Evolutionary conservation across 768 basidiomycete species (phyloP).

Genomic region (Candolleomyces aberdarensis): DNA sequence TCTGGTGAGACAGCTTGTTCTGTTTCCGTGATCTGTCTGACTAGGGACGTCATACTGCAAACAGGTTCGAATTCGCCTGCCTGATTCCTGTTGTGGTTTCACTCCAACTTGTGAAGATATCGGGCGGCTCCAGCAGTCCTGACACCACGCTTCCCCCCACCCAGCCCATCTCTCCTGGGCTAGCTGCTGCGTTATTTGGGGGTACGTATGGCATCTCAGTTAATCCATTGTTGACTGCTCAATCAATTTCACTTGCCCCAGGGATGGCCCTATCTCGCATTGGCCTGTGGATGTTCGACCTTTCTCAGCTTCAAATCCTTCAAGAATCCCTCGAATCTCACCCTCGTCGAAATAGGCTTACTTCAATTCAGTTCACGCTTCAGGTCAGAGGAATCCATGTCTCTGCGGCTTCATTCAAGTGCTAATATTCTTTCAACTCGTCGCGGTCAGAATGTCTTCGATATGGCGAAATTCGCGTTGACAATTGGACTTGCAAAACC

Average conservation of each 20-base stretch:
- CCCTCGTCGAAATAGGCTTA: slow-evolving; percentile 42
- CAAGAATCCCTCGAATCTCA: slow-evolving; percentile 42
- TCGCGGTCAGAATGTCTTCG: slow-evolving; percentile 2
- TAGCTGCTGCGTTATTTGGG: slow-evolving; percentile 40
- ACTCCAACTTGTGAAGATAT: slow-evolving; percentile 27
- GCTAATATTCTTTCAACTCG: background rate
- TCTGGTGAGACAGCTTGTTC: slow-evolving; percentile 31
- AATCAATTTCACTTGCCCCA: background rate
- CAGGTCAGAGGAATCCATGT: slow-evolving; percentile 12
- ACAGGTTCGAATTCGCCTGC: slow-evolving; percentile 43
- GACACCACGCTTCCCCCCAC: background rate
- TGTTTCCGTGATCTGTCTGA: background rate
- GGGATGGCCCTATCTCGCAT: slow-evolving; percentile 42
- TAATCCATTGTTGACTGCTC: background rate
- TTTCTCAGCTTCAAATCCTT: slow-evolving; percentile 46
- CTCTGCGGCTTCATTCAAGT: background rate
- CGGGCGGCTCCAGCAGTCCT: background rate
- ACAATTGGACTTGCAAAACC: slow-evolving; percentile 8
- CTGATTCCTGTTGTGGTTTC: slow-evolving; percentile 43
- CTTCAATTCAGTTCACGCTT: slow-evolving; percentile 34
- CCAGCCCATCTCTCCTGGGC: slow-evolving; percentile 20
- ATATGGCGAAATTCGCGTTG: slow-evolving; percentile 6
- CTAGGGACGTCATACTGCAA: slow-evolving; percentile 16
- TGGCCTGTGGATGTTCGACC: slow-evolving; percentile 53
- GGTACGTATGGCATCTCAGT: slow-evolving; percentile 17